Percentiles rank a stretch among this genome's conserved stretches.
Evolutionary conservation across 495 filamentous ascomycete species (phyloP).

Genomic region (Viridothelium virens): DNA sequence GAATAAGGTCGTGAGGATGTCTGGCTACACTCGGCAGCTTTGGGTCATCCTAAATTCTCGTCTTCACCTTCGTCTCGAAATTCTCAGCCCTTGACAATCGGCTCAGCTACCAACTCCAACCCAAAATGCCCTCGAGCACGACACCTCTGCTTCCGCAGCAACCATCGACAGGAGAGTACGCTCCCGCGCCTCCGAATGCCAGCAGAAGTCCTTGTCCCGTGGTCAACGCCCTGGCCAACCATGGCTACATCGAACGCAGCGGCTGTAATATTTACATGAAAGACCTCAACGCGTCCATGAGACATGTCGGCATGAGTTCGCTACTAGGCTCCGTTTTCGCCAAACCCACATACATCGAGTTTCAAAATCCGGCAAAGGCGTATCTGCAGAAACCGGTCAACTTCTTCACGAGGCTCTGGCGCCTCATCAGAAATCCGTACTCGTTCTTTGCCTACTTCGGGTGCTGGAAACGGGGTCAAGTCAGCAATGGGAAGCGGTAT

Average conservation of each 20-base stretch:
- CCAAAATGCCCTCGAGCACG: slow-evolving; percentile 11
- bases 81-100: neutral
- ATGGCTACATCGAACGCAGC: slow-evolving; percentile 13
- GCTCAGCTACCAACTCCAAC: neutral
- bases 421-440: slow-evolving; percentile 24
- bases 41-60: slow-evolving; percentile 5
- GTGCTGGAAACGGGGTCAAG: slow-evolving; percentile 23
- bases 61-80: slow-evolving; percentile 10
- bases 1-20: slow-evolving; percentile 9
- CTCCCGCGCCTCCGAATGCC: slow-evolving; percentile 11
- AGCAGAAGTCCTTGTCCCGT: slow-evolving; percentile 16
- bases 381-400: slow-evolving; percentile 8
- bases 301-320: slow-evolving; percentile 11
- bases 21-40: slow-evolving; percentile 4
- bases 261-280: slow-evolving; percentile 12
- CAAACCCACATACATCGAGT: slow-evolving; percentile 12
- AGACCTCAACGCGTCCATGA: slow-evolving; percentile 11
- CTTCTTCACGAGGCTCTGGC: slow-evolving; percentile 12
- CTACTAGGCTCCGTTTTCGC: slow-evolving; percentile 8
- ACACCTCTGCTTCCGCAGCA: slow-evolving; percentile 4
- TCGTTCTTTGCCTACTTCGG: slow-evolving; percentile 25
- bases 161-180: slow-evolving; percentile 11
- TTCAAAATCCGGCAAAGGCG: slow-evolving; percentile 10
- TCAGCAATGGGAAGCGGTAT: slow-evolving; percentile 15
- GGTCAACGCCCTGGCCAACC: slow-evolving; percentile 17